Evolutionary conservation across 2,329 filamentous ascomycete genomes (phyloP), one percentile per base, ranked within the genome.

Genomic region (Colletotrichum horii): DNA sequence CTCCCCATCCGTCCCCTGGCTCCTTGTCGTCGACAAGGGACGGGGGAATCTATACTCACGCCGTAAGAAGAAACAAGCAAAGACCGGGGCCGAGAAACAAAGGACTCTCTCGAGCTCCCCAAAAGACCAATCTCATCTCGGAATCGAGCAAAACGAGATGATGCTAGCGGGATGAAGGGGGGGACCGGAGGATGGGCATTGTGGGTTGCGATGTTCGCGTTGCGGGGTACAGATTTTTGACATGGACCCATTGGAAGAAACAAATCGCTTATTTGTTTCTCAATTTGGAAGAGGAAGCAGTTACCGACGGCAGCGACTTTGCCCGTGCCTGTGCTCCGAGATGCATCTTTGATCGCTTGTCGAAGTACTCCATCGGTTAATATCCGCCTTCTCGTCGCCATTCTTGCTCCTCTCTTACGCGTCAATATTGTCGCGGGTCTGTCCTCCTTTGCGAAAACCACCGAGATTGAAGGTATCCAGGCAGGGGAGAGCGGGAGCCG

Each of bases 191-290:
- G 52, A 66, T 66, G 34, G 67, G 60, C 55, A 24, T 30, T 70
- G 56, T 48, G 67, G 67, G 55, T 62, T 66, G 38, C 26, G 28
- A 74, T 71, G 60, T 71, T 52, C 52, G 48, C 68, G 52, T 66
- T 75, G 72, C 72, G 72, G 72, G 72, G 72, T 71, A 66, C 52
- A 58, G 61, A 66, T 38, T 65, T 52, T 32, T 71, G 52, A 36
- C 67, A 58, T 65, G 68, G 55, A 61, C 66, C 60, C 22, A 28
- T 28, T 34, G 26, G 64, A 67, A 71, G 61, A 66, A 71, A 55
- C 36, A 66, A 52, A 52, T 34, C 55, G 34, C 34, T 66, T 60
- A 38, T 38, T 71, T 61, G 56, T 70, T 69, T 68, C 48, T 22
- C 24, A 19, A 12, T 28, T 6, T 24, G 19, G 22, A 11, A 69